These are phyloP conservation scores for Sarocladium brachiariae DNA, from an alignment of 2,329 filamentous ascomycete species.

Conservation along the genomic window DNA sequence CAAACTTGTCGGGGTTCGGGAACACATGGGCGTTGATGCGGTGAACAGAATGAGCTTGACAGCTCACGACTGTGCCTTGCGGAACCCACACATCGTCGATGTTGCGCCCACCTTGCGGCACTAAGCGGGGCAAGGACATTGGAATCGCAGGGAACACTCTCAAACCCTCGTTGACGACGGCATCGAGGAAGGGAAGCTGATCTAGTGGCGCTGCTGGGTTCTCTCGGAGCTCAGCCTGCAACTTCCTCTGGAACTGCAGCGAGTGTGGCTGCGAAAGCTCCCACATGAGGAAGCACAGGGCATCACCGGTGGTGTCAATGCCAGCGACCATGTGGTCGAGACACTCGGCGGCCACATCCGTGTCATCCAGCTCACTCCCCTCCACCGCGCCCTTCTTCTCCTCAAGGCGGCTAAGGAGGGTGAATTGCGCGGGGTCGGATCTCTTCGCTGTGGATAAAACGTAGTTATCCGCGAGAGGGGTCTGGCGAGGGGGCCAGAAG, in stretches of 20 bases:
- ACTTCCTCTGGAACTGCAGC: conserved; percentile 39
- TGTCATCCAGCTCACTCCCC: conserved; percentile 34
- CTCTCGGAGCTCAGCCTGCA: conserved; percentile 44
- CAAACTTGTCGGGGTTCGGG: conserved; percentile 67
- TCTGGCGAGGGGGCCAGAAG: conserved; percentile 10
- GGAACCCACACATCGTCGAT: conserved; percentile 52
- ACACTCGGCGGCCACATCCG: conserved; percentile 59
- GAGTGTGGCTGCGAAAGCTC: conserved; percentile 57
- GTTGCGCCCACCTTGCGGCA: conserved; percentile 44
- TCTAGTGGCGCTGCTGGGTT: conserved; percentile 36
- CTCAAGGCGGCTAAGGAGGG: conserved; percentile 12
- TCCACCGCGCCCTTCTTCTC: conserved; percentile 12
- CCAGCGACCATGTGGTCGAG: conserved; percentile 67
- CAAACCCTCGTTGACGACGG: conserved; percentile 12
- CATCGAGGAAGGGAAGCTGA: conserved; percentile 17
- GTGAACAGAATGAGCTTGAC: conserved; percentile 55
- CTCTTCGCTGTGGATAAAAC: conserved; percentile 10
- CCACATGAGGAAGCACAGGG: conserved; percentile 64
- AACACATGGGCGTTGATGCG: conserved; percentile 61
- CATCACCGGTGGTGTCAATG: conserved; percentile 66
- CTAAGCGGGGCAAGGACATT: conserved; percentile 58
- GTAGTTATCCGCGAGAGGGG: conserved; percentile 12
- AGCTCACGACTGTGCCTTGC: conserved; percentile 48
- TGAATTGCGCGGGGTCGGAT: conserved; percentile 12
- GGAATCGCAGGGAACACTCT: conserved; percentile 56